These are phyloP conservation scores for Monilinia aucupariae DNA, from an alignment of 2,329 filamentous ascomycete genomes.

Conservation along the genomic window DNA sequence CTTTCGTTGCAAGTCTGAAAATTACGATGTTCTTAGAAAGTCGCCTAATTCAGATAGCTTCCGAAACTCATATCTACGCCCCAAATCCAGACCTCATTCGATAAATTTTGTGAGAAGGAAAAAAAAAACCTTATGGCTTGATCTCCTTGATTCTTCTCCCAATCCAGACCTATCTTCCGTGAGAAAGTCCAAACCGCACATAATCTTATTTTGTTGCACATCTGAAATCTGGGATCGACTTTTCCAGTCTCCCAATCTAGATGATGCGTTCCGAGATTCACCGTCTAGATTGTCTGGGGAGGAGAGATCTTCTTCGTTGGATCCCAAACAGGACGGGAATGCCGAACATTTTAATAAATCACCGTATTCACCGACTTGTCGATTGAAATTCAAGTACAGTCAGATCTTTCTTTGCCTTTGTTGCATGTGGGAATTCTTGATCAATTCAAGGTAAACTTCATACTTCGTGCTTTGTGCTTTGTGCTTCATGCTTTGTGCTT, in stretches of 20 bases:
- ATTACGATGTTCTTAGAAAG: conserved; percentile 7
- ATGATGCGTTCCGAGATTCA: neutral
- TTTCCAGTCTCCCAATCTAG: neutral
- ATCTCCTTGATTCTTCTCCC: neutral
- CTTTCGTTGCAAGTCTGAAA: conserved; percentile 15
- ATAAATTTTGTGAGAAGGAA: neutral
- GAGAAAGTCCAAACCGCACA: neutral
- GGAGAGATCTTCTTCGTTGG: neutral
- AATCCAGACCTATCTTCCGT: neutral
- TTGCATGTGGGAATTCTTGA: neutral
- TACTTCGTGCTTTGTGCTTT: no score
- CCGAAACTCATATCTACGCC: conserved; percentile 4
- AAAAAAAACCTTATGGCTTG: neutral
- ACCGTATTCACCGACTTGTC: neutral
- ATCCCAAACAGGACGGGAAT: neutral
- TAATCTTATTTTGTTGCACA: neutral
- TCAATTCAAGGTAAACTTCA: neutral
- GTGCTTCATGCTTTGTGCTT: neutral
- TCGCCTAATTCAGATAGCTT: neutral
- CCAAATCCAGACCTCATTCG: neutral
- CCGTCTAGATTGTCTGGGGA: neutral
- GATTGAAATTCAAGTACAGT: neutral
- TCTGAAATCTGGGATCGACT: conserved; percentile 6
- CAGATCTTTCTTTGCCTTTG: neutral
- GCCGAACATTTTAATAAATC: neutral